phyloP scores from a whole-genome alignment of 441 rosid genomes.

The Brassica hybrid region DNA sequence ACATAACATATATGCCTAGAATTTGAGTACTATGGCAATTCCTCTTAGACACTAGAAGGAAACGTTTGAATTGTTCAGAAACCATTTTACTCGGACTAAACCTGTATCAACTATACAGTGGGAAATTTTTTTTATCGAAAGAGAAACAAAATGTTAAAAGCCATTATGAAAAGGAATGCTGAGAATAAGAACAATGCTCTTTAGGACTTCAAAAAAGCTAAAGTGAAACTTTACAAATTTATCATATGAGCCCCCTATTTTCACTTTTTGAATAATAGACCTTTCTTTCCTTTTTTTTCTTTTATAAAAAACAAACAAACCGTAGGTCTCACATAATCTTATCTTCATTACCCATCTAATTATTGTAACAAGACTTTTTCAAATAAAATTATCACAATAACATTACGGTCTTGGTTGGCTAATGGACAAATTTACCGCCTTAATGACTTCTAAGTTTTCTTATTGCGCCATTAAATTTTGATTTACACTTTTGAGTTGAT shows the following conservation, averaged over 20 bases:
- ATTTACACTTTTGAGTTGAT: not conserved
- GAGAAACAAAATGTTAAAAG: not conserved
- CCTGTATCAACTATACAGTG: not conserved
- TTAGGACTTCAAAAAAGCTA: conserved; percentile 38
- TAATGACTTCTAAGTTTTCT: not conserved
- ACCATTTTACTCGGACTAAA: not conserved
- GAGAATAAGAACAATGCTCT: conserved; percentile 38
- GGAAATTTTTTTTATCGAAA: too few species aligned
- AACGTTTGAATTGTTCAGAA: conserved; percentile 5
- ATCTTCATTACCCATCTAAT: conserved; percentile 13
- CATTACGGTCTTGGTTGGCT: not conserved
- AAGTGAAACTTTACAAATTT: conserved; percentile 14
- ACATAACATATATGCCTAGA: too few species aligned
- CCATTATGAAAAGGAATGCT: not conserved
- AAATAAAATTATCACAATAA: not conserved
- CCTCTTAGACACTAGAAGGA: not conserved
- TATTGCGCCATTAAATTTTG: not conserved
- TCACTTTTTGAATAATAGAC: conserved; percentile 14
- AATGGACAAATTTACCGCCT: not conserved
- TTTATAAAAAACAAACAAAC: conserved; percentile 8
- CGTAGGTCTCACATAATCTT: not conserved
- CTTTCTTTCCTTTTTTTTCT: conserved; percentile 2
- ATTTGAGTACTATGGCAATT: not conserved
- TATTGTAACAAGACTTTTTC: not conserved
- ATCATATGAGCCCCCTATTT: conserved; percentile 24